Percentiles rank a stretch among this genome's conserved stretches.
Conservation (phyloP, 2,329 filamentous ascomycete species). For the Niveomyces coronatus region DNA sequence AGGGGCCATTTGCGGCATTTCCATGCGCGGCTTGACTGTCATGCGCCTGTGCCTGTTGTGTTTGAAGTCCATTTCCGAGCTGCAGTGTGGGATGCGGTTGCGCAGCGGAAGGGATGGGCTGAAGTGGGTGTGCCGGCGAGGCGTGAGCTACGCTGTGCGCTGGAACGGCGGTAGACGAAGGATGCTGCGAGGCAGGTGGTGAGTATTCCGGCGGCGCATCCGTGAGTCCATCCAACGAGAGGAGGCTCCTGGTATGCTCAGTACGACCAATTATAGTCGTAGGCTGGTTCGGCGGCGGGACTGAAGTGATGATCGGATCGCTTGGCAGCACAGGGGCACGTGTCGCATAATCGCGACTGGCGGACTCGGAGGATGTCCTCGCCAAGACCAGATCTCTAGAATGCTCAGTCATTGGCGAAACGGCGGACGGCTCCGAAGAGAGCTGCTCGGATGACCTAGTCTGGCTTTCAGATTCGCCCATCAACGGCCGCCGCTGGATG, state of each 20-base stretch:
- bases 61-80: too few relatives aligned
- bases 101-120: neutral
- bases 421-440: neutral
- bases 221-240: constrained; percentile 3
- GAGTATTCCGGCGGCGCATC: constrained; percentile 10
- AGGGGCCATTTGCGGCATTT: too few relatives aligned
- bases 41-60: too few relatives aligned
- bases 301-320: neutral
- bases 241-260: constrained; percentile 3
- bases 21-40: too few relatives aligned
- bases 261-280: too few relatives aligned
- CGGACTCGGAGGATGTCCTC: too few relatives aligned
- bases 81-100: too few relatives aligned
- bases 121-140: neutral
- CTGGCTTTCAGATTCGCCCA: constrained; percentile 7
- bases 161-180: neutral
- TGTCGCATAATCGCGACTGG: too few relatives aligned
- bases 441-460: constrained; percentile 2
- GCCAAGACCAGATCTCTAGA: neutral
- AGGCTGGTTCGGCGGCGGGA: neutral
- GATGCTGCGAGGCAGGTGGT: neutral
- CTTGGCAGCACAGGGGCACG: too few relatives aligned
- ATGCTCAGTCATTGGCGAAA: constrained; percentile 6
- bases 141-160: too few relatives aligned
- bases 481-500: constrained; percentile 11